phyloP scores from a whole-genome alignment of 257 asterid genomes.

The Orobanche coerulescens region DNA sequence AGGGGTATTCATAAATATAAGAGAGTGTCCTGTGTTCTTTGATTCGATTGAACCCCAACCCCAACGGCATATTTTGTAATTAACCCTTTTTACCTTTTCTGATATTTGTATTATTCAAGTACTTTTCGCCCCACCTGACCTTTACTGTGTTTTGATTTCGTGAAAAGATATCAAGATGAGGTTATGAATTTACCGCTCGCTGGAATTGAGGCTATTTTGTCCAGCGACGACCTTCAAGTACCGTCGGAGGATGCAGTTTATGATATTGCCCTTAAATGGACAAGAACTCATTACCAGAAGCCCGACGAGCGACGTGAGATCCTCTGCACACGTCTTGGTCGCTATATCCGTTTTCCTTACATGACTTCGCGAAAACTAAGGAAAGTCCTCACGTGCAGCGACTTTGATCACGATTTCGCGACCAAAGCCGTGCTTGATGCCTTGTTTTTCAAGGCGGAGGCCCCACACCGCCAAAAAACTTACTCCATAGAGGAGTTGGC shows the following conservation, averaged over 20 bases:
- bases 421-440: slow-evolving; percentile 71
- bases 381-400: slow-evolving; percentile 63
- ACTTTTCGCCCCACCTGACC: background rate
- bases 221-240: slow-evolving; percentile 83
- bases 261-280: slow-evolving; percentile 79
- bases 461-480: slow-evolving; percentile 69
- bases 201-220: slow-evolving; percentile 77
- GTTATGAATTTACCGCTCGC: slow-evolving; percentile 75
- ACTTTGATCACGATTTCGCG: slow-evolving; percentile 62
- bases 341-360: slow-evolving; percentile 72
- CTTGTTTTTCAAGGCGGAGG: slow-evolving; percentile 73
- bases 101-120: background rate
- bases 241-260: slow-evolving; percentile 91
- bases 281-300: slow-evolving; percentile 49
- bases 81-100: background rate
- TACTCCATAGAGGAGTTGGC: slow-evolving; percentile 54
- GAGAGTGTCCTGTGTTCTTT: too few species aligned
- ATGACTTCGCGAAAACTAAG: slow-evolving; percentile 74
- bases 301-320: slow-evolving; percentile 64
- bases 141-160: background rate
- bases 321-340: slow-evolving; percentile 55
- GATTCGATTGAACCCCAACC: too few species aligned
- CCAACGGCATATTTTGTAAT: too few species aligned
- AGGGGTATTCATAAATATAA: too few species aligned
- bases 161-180: slow-evolving; percentile 74